These are phyloP conservation scores for Fusarium sp. DNA, from an alignment of 2,329 filamentous ascomycete species.

Conservation along the genomic window DNA sequence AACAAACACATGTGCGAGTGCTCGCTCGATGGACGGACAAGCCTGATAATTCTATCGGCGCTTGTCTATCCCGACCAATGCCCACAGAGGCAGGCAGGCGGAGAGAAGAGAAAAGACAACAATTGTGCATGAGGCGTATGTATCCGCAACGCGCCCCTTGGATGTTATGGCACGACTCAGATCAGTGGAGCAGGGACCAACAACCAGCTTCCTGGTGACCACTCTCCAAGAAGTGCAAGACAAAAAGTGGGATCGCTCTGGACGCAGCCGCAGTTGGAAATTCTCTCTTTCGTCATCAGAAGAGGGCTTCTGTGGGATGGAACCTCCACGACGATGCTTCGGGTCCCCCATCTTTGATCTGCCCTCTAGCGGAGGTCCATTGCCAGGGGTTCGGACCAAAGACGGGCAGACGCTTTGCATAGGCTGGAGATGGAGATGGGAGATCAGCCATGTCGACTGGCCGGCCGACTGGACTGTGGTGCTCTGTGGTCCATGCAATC, in stretches of 20 bases:
- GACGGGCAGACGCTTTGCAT: constrained; percentile 17
- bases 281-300: constrained; percentile 21
- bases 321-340: constrained; percentile 9
- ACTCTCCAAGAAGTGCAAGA: constrained; percentile 10
- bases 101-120: constrained; percentile 41
- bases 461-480: constrained; percentile 15
- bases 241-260: constrained; percentile 14
- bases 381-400: constrained; percentile 27
- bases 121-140: constrained; percentile 25
- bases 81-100: constrained; percentile 25
- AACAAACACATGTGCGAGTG: constrained; percentile 7
- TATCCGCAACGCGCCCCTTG: constrained; percentile 33
- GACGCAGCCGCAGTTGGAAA: constrained; percentile 6
- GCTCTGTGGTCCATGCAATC: constrained; percentile 19
- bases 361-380: constrained; percentile 19
- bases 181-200: constrained; percentile 15
- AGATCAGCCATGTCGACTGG: constrained; percentile 13
- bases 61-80: constrained; percentile 10
- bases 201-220: constrained; percentile 9
- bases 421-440: constrained; percentile 23
- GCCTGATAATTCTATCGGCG: neutral
- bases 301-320: constrained; percentile 15
- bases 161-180: constrained; percentile 19
- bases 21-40: constrained; percentile 11
- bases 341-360: constrained; percentile 12